Conservation (phyloP, 2,329 filamentous ascomycete genomes). For the Kalaharituber pfeilii region DNA sequence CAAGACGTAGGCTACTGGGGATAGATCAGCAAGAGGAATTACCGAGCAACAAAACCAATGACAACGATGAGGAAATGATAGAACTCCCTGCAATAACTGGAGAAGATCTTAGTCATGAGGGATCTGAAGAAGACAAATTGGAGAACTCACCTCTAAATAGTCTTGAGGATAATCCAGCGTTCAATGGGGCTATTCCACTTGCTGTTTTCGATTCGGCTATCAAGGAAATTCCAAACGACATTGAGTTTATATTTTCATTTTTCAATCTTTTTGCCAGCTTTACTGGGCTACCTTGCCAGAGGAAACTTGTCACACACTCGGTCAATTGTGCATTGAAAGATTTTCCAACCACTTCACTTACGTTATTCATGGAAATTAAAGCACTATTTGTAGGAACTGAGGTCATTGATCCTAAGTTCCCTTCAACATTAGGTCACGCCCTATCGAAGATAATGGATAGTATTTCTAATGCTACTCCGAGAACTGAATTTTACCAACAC, state of each 20-base stretch:
- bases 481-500: slow-evolving; percentile 7
- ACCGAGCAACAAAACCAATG: slow-evolving; percentile 30
- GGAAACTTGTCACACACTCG: slow-evolving; percentile 55
- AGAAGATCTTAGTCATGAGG: slow-evolving; percentile 28
- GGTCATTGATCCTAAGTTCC: slow-evolving; percentile 7
- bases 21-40: slow-evolving; percentile 33
- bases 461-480: slow-evolving; percentile 3
- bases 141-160: slow-evolving; percentile 40
- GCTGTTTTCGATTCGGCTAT: slow-evolving; percentile 78
- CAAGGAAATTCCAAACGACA: slow-evolving; percentile 54
- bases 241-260: slow-evolving; percentile 53
- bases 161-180: slow-evolving; percentile 54
- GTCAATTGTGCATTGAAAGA: slow-evolving; percentile 43
- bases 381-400: slow-evolving; percentile 51
- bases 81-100: slow-evolving; percentile 40
- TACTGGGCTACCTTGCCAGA: slow-evolving; percentile 44
- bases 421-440: slow-evolving; percentile 4
- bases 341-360: slow-evolving; percentile 43
- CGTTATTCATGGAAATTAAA: slow-evolving; percentile 53
- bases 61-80: slow-evolving; percentile 37
- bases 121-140: slow-evolving; percentile 20
- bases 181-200: slow-evolving; percentile 83
- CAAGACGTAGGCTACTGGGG: slow-evolving; percentile 50
- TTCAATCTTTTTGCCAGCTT: slow-evolving; percentile 66
- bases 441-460: slow-evolving; percentile 11